Conservation (phyloP, 1,284 basidiomycete species). For the Coniferiporia weirii region DNA sequence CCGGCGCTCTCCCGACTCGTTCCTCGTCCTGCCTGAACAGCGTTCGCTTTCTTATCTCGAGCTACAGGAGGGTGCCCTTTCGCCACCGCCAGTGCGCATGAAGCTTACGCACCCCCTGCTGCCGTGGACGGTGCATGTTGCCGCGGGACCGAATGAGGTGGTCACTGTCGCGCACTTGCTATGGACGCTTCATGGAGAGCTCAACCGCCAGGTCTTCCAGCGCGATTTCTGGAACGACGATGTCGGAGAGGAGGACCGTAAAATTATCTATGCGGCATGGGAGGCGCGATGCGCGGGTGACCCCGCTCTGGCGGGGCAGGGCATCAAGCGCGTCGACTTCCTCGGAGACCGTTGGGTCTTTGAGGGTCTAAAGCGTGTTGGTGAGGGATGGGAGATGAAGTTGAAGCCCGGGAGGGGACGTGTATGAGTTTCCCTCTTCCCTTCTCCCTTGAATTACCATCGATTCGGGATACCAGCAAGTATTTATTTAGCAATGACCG, state of each 20-base stretch:
- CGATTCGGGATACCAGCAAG: background rate
- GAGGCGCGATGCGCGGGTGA: background rate
- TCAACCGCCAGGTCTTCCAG: background rate
- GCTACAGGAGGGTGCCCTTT: constrained; percentile 10
- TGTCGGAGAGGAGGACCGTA: constrained; percentile 13
- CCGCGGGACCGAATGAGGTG: background rate
- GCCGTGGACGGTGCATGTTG: constrained; percentile 13
- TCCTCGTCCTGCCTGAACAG: constrained; percentile 3
- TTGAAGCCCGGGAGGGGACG: constrained; percentile 9
- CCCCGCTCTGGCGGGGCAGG: constrained; percentile 4
- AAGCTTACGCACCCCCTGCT: constrained; percentile 4
- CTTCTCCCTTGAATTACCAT: background rate
- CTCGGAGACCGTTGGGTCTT: constrained; percentile 9
- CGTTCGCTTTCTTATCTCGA: constrained; percentile 7
- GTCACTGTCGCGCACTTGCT: constrained; percentile 16
- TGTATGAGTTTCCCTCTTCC: constrained; percentile 23
- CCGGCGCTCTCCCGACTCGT: constrained; percentile 1
- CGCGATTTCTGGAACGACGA: constrained; percentile 13
- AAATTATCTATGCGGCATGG: constrained; percentile 11
- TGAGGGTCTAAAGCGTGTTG: constrained; percentile 9
- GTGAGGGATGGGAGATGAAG: constrained; percentile 15
- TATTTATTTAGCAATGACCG: background rate
- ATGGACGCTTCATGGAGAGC: background rate
- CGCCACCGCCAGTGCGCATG: constrained; percentile 1
- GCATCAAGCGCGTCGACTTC: constrained; percentile 16